phyloP scores from a whole-genome alignment of 768 basidiomycete genomes.

The Tremella fuciformis region DNA sequence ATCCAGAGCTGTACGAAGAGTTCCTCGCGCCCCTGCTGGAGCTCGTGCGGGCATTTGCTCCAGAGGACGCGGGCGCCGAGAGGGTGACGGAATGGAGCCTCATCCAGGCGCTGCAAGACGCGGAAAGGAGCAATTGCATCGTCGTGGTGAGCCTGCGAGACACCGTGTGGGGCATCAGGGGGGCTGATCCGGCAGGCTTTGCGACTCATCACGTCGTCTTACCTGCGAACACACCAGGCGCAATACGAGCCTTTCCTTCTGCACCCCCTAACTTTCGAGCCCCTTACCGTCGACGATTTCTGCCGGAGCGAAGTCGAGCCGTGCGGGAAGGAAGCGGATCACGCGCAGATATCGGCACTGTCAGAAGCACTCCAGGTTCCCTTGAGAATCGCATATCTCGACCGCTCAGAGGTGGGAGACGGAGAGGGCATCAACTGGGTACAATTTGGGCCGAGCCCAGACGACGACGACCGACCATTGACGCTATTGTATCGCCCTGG shows the following conservation, averaged over 20 bases:
- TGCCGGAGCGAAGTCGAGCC: conserved; percentile 73
- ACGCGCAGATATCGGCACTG: conserved; percentile 77
- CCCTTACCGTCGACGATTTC: conserved; percentile 63
- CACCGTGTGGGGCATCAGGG: background rate
- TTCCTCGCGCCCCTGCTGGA: conserved; percentile 65
- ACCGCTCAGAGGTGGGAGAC: conserved; percentile 56
- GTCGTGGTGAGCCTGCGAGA: conserved; percentile 48
- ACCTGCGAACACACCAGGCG: conserved; percentile 66
- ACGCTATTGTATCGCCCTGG: conserved; percentile 80
- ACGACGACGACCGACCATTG: conserved; percentile 58
- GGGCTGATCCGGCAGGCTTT: conserved; percentile 61
- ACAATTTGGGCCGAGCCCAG: conserved; percentile 28
- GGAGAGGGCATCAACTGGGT: conserved; percentile 53
- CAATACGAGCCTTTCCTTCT: conserved; percentile 70
- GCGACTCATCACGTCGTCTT: conserved; percentile 76
- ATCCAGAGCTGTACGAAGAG: conserved; percentile 62
- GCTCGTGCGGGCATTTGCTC: conserved; percentile 55
- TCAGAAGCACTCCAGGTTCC: conserved; percentile 66
- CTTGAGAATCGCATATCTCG: conserved; percentile 75
- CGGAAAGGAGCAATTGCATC: conserved; percentile 48
- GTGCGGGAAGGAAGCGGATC: conserved; percentile 59
- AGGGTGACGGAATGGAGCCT: conserved; percentile 34
- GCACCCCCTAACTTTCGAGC: conserved; percentile 67
- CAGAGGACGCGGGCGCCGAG: conserved; percentile 14
- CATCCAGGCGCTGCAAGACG: conserved; percentile 44